Conservation (phyloP, 345 rosid genomes). For the Mangifera indica region DNA sequence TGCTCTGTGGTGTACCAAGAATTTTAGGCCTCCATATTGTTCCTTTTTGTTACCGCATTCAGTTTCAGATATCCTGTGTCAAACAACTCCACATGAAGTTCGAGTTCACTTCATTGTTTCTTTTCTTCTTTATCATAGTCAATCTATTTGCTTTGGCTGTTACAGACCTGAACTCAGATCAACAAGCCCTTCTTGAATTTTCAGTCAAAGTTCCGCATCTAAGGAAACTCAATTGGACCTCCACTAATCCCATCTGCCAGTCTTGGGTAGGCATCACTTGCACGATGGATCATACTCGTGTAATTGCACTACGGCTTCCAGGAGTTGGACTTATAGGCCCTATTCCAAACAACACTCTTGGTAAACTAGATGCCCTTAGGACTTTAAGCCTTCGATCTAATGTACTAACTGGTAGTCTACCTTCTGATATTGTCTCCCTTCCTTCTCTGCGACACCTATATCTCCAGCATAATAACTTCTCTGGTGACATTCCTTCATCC, state of each 20-base stretch:
- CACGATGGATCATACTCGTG: conserved; percentile 34
- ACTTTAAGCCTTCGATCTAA: conserved; percentile 70
- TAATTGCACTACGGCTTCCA: conserved; percentile 64
- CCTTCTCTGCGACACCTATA: conserved; percentile 60
- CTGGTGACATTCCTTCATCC: conserved; percentile 65
- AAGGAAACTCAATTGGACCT: conserved; percentile 62
- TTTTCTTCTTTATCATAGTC: conserved; percentile 27
- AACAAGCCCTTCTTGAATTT: conserved; percentile 67
- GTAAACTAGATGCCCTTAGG: conserved; percentile 62
- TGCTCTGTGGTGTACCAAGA: conserved; percentile 36
- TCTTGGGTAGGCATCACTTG: conserved; percentile 79
- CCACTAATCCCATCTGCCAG: conserved; percentile 47
- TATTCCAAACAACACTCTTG: conserved; percentile 65
- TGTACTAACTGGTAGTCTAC: conserved; percentile 65
- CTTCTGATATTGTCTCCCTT: conserved; percentile 63
- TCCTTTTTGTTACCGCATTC: conserved; percentile 23
- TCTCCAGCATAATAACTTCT: conserved; percentile 69
- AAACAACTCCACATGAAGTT: conserved; percentile 37
- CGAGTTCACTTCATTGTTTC: conserved; percentile 28
- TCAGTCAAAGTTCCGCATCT: conserved; percentile 53
- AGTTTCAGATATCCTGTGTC: conserved; percentile 12
- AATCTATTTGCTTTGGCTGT: conserved; percentile 35
- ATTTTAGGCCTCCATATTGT: conserved; percentile 26
- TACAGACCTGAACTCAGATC: conserved; percentile 63
- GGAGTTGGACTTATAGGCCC: conserved; percentile 65